These are phyloP conservation scores for Hyaloperonospora arabidopsidis DNA, from an alignment of 352 stramenopile species.

Conservation along the genomic window DNA sequence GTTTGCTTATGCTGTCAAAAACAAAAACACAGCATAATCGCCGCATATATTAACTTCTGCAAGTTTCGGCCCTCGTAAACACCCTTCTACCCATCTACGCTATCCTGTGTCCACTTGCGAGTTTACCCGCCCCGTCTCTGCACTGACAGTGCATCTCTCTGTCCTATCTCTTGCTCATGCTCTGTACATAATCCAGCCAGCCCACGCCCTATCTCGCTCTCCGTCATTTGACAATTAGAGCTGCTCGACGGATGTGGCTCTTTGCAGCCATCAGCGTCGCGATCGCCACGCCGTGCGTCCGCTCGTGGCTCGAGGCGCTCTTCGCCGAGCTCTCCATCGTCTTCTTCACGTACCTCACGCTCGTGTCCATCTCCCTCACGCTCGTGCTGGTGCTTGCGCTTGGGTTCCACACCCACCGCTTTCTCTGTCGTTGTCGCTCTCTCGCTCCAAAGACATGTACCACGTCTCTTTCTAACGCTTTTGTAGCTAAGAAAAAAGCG, in stretches of 20 bases:
- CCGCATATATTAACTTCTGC: too few species aligned
- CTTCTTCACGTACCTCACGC: constrained; percentile 49
- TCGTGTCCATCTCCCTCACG: constrained; percentile 22
- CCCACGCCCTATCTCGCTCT: constrained; percentile 5
- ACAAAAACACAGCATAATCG: too few species aligned
- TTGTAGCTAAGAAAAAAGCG: background rate
- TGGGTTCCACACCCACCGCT: constrained; percentile 19
- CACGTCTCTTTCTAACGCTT: background rate
- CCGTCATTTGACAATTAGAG: constrained; percentile 25
- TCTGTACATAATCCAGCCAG: background rate
- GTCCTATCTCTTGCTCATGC: too few species aligned
- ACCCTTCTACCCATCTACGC: too few species aligned
- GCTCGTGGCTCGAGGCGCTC: constrained; percentile 43
- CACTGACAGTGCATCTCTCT: too few species aligned
- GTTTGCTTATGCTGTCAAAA: too few species aligned
- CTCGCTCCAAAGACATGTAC: background rate
- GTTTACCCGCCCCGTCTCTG: too few species aligned
- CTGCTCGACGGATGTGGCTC: constrained; percentile 37
- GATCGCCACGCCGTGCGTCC: constrained; percentile 47
- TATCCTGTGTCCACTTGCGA: too few species aligned
- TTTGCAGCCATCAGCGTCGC: constrained; percentile 46
- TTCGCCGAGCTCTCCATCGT: constrained; percentile 59
- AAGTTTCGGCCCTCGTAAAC: too few species aligned
- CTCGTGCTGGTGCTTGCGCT: constrained; percentile 32
- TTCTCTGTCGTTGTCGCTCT: constrained; percentile 18